A percentile compares a stretch with the other conserved stretches of the same genome.
Evolutionary conservation across 768 basidiomycete genomes (phyloP).

Genomic region (Sarcomyxa edulis): DNA sequence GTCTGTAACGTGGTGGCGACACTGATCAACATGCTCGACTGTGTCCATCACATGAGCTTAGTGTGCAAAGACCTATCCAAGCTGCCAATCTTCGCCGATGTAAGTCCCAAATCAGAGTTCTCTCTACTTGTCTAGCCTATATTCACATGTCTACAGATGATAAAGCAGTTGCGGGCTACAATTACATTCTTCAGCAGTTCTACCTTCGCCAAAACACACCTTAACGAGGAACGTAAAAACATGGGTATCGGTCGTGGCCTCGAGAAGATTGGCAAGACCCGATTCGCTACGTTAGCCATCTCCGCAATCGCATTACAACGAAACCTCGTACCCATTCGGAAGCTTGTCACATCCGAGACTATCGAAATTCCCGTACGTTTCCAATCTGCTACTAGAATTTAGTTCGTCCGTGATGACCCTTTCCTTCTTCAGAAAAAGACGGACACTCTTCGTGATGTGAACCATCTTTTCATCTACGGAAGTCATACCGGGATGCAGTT

Average conservation of each 20-base stretch:
- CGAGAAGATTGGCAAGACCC: constrained; percentile 14
- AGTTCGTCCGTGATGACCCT: too few relatives aligned
- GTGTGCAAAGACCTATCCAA: too few relatives aligned
- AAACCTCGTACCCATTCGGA: constrained; percentile 10
- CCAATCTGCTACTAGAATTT: too few relatives aligned
- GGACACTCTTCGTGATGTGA: too few relatives aligned
- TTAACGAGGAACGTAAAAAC: constrained; percentile 11
- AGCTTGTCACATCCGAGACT: constrained; percentile 1
- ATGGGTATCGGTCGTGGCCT: constrained; percentile 14
- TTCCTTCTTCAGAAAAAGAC: too few relatives aligned
- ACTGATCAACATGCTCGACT: too few relatives aligned
- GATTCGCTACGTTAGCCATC: constrained; percentile 14
- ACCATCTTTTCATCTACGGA: constrained; percentile 1
- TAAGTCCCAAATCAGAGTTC: too few relatives aligned
- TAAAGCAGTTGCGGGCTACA: constrained; percentile 2
- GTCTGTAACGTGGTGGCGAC: too few relatives aligned
- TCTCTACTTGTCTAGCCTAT: too few relatives aligned
- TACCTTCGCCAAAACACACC: constrained; percentile 11
- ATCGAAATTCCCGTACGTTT: constrained; percentile 2
- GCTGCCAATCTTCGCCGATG: too few relatives aligned
- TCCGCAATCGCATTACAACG: constrained; percentile 12
- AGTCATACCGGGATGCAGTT: constrained; percentile 9
- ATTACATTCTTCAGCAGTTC: constrained; percentile 11
- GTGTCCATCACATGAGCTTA: too few relatives aligned
- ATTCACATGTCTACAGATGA: too few relatives aligned